Evolutionary conservation across 2,329 filamentous ascomycete genomes (phyloP).

Genomic region (Karstenula rhodostoma): DNA sequence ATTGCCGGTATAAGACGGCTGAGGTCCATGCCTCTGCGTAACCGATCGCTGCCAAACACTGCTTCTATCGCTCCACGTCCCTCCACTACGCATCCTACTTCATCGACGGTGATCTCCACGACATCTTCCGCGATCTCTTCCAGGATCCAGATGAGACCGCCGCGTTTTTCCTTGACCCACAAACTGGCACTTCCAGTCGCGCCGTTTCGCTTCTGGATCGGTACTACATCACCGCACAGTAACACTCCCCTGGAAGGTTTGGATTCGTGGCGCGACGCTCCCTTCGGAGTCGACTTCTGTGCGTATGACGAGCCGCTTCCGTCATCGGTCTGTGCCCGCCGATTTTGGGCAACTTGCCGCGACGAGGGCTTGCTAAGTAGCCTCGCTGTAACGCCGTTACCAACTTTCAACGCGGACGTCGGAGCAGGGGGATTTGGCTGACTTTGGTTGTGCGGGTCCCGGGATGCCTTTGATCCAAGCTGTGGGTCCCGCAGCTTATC

Average conservation of each 20-base stretch:
- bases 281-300: constrained; percentile 59
- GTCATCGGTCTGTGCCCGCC: constrained; percentile 71
- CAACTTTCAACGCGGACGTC: constrained; percentile 65
- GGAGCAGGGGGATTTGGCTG: constrained; percentile 47
- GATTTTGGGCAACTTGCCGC: constrained; percentile 59
- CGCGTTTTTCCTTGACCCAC: constrained; percentile 97
- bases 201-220: constrained; percentile 95
- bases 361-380: constrained; percentile 83
- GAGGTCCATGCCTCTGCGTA: constrained; percentile 75
- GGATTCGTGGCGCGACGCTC: constrained; percentile 71
- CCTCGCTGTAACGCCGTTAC: constrained; percentile 86
- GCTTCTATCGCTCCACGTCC: constrained; percentile 78
- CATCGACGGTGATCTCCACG: constrained; percentile 77
- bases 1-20: constrained; percentile 81
- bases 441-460: constrained; percentile 37
- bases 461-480: constrained; percentile 52
- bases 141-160: constrained; percentile 94
- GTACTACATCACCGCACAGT: constrained; percentile 96
- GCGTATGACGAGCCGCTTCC: constrained; percentile 60
- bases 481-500: constrained; percentile 77
- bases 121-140: constrained; percentile 98
- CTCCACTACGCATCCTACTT: constrained; percentile 75
- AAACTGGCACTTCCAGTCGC: constrained; percentile 90
- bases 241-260: constrained; percentile 87
- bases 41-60: constrained; percentile 81